phyloP scores from a whole-genome alignment of 2,329 filamentous ascomycete genomes.

The Fusarium pseudoanthophilum region DNA sequence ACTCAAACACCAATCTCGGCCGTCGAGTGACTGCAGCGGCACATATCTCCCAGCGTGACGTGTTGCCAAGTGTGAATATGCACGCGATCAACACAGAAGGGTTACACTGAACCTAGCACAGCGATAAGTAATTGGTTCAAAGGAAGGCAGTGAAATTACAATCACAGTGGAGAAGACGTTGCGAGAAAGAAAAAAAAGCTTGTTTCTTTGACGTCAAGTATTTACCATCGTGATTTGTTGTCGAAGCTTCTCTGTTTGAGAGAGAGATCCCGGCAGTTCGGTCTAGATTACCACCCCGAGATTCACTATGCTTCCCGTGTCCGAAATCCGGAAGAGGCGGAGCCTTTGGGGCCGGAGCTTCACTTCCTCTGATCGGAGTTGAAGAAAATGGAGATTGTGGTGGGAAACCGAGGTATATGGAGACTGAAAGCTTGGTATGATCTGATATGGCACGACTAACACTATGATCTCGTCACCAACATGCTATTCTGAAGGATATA shows the following conservation, averaged over 20 bases:
- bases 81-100: background rate
- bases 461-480: background rate
- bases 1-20: background rate
- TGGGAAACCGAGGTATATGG: background rate
- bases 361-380: background rate
- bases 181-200: background rate
- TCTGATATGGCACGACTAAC: conserved; percentile 8
- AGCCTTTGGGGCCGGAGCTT: background rate
- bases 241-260: background rate
- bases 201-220: background rate
- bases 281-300: conserved; percentile 12
- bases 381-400: background rate
- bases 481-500: background rate
- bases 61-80: conserved; percentile 12
- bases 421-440: background rate
- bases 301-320: background rate
- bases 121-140: background rate
- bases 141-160: background rate
- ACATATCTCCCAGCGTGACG: background rate
- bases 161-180: background rate
- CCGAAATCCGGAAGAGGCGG: background rate
- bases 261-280: conserved; percentile 8
- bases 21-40: background rate
- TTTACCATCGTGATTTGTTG: background rate
- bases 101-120: background rate